Evolutionary conservation across 2,329 filamentous ascomycete species (phyloP).

Genomic region (Aspergillus chevalieri): DNA sequence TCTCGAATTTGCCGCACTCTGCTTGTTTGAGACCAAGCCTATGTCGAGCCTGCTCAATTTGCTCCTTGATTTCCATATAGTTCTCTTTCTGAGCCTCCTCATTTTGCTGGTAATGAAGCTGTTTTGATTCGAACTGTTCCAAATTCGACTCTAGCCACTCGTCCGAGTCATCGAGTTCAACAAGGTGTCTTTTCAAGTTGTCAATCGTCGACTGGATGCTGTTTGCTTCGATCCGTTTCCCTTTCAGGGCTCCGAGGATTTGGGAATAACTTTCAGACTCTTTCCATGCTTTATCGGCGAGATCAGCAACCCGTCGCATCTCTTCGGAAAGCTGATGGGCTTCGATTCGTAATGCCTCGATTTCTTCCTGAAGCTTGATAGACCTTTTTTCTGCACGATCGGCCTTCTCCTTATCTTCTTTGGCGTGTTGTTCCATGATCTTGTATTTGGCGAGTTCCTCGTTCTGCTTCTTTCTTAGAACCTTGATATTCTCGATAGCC

Average conservation of each 20-base stretch:
- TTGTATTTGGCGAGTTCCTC: conserved; percentile 68
- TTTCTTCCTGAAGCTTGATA: conserved; percentile 57
- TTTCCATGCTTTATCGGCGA: conserved; percentile 61
- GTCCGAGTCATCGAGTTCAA: conserved; percentile 73
- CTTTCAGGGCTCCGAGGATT: conserved; percentile 68
- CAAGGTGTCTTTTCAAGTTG: conserved; percentile 65
- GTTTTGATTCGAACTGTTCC: conserved; percentile 69
- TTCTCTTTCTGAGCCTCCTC: conserved; percentile 57
- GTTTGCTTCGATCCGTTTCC: conserved; percentile 67
- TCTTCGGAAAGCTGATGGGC: conserved; percentile 53
- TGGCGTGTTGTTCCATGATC: conserved; percentile 69
- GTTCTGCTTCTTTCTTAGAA: conserved; percentile 74
- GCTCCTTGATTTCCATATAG: conserved; percentile 58
- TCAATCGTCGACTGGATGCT: conserved; percentile 65
- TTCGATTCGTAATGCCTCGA: conserved; percentile 52
- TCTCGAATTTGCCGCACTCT: conserved; percentile 65
- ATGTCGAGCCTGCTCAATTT: conserved; percentile 43
- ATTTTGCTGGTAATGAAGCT: conserved; percentile 59
- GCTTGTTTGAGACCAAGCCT: conserved; percentile 36
- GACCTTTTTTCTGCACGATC: conserved; percentile 64
- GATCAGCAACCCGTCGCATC: conserved; percentile 39
- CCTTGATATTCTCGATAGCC: conserved; percentile 90
- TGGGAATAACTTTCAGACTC: conserved; percentile 67
- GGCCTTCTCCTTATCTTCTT: conserved; percentile 77
- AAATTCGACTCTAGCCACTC: conserved; percentile 65